These are phyloP conservation scores for Phytophthora tubulina DNA, from an alignment of 352 stramenopile genomes.

Conservation along the genomic window DNA sequence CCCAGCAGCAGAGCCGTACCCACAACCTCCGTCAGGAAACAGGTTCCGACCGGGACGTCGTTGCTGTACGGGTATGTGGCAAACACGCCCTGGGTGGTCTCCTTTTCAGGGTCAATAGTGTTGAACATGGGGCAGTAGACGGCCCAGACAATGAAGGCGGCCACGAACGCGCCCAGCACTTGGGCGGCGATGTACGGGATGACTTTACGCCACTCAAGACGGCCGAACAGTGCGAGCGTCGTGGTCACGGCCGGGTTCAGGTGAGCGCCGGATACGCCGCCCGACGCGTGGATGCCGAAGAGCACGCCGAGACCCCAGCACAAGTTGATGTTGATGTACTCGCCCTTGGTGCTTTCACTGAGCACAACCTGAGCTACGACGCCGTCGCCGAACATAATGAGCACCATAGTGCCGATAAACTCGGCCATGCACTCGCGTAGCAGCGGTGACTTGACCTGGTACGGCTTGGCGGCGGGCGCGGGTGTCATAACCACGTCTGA, in stretches of 20 bases:
- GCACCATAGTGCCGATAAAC: conserved; percentile 59
- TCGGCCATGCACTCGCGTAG: conserved; percentile 62
- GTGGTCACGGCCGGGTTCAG: conserved; percentile 66
- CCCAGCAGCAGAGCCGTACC: conserved; percentile 53
- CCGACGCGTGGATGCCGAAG: conserved; percentile 59
- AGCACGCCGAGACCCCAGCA: conserved; percentile 73
- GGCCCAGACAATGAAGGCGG: conserved; percentile 46
- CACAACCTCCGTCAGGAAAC: conserved; percentile 59
- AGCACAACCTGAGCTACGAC: conserved; percentile 64
- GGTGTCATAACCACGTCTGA: conserved; percentile 33
- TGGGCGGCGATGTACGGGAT: conserved; percentile 54
- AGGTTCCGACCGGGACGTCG: conserved; percentile 35
- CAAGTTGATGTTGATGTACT: conserved; percentile 67
- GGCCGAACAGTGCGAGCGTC: conserved; percentile 47
- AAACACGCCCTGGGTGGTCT: conserved; percentile 43
- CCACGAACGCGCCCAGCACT: conserved; percentile 49
- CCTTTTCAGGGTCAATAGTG: conserved; percentile 48
- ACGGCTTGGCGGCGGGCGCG: conserved; percentile 28
- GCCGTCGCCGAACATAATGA: conserved; percentile 67
- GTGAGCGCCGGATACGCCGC: conserved; percentile 56
- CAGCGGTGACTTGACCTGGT: conserved; percentile 50
- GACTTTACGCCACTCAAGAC: conserved; percentile 56
- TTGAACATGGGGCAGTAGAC: conserved; percentile 58
- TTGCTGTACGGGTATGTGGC: conserved; percentile 48
- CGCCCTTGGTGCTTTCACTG: conserved; percentile 51